phyloP scores from a whole-genome alignment of 139 green algal species.

The Chlorella sp. region DNA sequence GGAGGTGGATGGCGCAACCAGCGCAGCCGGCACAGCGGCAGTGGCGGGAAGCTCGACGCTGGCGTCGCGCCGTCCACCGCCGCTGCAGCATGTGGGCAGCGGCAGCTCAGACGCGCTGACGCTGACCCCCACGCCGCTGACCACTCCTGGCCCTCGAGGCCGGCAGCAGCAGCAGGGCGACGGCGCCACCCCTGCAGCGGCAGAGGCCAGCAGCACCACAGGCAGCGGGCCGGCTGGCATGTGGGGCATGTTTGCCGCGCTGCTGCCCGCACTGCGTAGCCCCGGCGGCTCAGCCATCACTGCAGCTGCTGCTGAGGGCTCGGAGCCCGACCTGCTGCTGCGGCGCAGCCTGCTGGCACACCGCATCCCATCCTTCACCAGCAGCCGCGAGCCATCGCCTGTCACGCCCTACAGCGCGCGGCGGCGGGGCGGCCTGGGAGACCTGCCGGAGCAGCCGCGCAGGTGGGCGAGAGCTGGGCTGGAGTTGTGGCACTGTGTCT shows the following conservation, averaged over 20 bases:
- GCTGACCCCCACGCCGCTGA: too few relatives aligned
- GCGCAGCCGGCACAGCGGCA: neutral
- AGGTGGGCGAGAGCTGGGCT: neutral
- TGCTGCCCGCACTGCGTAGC: slow-evolving; percentile 1
- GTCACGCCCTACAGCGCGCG: neutral
- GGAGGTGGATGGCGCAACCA: neutral
- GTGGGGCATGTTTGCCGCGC: neutral
- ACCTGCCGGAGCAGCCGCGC: slow-evolving; percentile 14
- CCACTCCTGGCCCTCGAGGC: too few relatives aligned
- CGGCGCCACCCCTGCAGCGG: neutral
- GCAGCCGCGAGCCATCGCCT: slow-evolving; percentile 1
- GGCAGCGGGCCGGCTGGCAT: neutral
- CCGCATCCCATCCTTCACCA: neutral
- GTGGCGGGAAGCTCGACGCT: neutral
- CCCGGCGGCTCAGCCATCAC: neutral
- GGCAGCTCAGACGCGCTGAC: too few relatives aligned
- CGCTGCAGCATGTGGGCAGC: too few relatives aligned
- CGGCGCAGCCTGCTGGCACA: neutral
- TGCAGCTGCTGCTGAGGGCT: neutral
- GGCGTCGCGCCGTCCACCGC: too few relatives aligned
- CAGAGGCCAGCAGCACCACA: neutral
- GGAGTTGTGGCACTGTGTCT: neutral
- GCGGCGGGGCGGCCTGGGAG: neutral
- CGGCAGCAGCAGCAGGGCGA: too few relatives aligned
- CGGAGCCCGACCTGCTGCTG: neutral